These are phyloP conservation scores for Hura crepitans DNA, from an alignment of 441 rosid genomes.

Conservation along the genomic window DNA sequence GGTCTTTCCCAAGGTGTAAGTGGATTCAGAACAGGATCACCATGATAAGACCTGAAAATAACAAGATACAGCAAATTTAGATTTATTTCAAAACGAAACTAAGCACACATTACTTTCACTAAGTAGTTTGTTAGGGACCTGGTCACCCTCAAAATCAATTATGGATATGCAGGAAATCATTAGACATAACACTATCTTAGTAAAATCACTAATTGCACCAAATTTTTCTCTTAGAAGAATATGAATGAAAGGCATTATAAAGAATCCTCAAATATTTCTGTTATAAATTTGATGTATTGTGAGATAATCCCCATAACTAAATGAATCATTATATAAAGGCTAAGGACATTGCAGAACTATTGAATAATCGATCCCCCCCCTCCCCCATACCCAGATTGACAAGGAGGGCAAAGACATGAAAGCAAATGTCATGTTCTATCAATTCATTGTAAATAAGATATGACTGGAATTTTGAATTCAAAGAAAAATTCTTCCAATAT, in stretches of 20 bases:
- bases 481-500: slow-evolving; percentile 1
- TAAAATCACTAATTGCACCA: background rate
- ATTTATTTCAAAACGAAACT: background rate
- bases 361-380: background rate
- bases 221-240: background rate
- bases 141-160: background rate
- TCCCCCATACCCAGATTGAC: too few relatives aligned
- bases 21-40: slow-evolving; percentile 87
- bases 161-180: background rate
- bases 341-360: background rate
- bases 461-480: background rate
- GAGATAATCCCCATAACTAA: background rate
- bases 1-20: slow-evolving; percentile 99
- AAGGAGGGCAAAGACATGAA: background rate
- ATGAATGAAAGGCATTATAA: background rate
- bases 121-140: slow-evolving; percentile 1
- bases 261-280: background rate
- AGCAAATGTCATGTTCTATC: background rate
- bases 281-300: background rate
- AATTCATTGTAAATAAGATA: background rate
- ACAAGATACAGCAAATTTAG: slow-evolving; percentile 19
- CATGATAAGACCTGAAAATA: slow-evolving; percentile 75
- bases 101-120: background rate
- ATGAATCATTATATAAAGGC: background rate
- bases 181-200: background rate